Evolutionary conservation across 2,329 filamentous ascomycete species (phyloP), one percentile per base, ranked within the genome.

Genomic region (Ceratocystis ficicola): DNA sequence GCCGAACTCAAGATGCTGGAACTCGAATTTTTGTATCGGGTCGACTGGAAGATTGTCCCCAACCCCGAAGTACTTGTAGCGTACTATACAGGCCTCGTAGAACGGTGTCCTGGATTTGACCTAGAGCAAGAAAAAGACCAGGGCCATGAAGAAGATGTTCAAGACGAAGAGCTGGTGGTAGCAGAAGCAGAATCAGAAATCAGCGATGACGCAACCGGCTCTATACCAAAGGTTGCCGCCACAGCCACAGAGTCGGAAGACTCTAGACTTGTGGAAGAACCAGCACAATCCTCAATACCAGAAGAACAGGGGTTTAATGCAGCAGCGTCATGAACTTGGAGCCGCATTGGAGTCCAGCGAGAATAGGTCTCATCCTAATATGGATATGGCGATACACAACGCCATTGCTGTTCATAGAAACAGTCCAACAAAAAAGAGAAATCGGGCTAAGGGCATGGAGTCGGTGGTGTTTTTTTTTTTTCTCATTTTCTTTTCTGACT

Each of bases 11-110:
- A 94, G 67, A 79, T 96, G 66, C 79, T 99, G 8, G 94, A 99
- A 74, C 81, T 99, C 36, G 94, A 99, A 72, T 96, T 99, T 70
- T 78, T 99, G 41, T 90, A 92, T 73, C 82, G 90, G 64, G 88
- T 99, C 32, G 90, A 96, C 72, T 99, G 94, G 93, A 89, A 88
- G 72, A 99, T 99, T 70, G 92, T 99, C 2, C 94, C 94, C 4
- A 91, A 95, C 72, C 92, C 94, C 1, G 94, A 97, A 73, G 88
- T 95, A 1, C 79, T 99, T 55, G 90, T 91, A 30, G 91, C 95
- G 66, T 99, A 99, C 74, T 99, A 97, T 74, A 84, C 85, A 68
- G 93, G 90, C 62, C 77, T 99, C 44, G 88, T 97, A 41, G 89
- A 84, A 69, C 79, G 84, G 12, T 82, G 81, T 36, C 79, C 80